Evolutionary conservation across 192 early-diverging fungal genomes (phyloP).

Genomic region (Coemansia reversa): DNA sequence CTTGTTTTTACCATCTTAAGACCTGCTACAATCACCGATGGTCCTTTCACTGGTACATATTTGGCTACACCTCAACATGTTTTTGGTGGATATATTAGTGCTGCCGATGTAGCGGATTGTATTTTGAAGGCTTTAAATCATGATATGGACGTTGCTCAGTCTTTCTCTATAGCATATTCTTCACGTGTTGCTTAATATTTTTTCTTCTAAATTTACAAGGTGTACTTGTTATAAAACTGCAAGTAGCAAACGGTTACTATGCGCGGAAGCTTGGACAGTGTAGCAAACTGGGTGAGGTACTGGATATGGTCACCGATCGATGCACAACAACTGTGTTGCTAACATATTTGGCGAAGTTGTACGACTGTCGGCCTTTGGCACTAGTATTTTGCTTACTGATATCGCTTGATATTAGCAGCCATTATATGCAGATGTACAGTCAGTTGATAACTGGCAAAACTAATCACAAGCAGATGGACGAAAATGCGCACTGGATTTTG

Average conservation of each 20-base stretch:
- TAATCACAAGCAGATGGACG: conserved; percentile 88
- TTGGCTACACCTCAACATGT: conserved; percentile 35
- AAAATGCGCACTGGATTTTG: conserved; percentile 72
- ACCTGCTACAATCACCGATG: conserved; percentile 19
- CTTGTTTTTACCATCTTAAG: conserved; percentile 39
- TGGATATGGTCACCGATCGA: conserved; percentile 99
- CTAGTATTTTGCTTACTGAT: conserved; percentile 89
- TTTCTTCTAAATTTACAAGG: no score
- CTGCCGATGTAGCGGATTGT: conserved; percentile 35
- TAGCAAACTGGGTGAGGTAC: conserved; percentile 94
- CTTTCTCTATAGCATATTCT: conserved; percentile 45
- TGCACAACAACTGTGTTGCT: conserved; percentile 91
- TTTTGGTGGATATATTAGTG: conserved; percentile 37
- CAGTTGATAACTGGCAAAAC: conserved; percentile 79
- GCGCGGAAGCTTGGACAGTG: conserved; percentile 92
- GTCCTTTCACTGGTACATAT: conserved; percentile 29
- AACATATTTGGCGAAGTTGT: conserved; percentile 72
- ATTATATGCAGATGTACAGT: conserved; percentile 99
- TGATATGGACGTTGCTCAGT: conserved; percentile 34
- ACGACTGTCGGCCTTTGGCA: conserved; percentile 59
- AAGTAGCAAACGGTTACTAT: conserved; percentile 87
- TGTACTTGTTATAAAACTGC: no score
- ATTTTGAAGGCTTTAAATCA: conserved; percentile 37
- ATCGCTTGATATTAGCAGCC: conserved; percentile 90
- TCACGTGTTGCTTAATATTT: conserved; percentile 26